These are phyloP conservation scores for Lonicera japonica DNA, from an alignment of 129 eudicot species.

Conservation along the genomic window DNA sequence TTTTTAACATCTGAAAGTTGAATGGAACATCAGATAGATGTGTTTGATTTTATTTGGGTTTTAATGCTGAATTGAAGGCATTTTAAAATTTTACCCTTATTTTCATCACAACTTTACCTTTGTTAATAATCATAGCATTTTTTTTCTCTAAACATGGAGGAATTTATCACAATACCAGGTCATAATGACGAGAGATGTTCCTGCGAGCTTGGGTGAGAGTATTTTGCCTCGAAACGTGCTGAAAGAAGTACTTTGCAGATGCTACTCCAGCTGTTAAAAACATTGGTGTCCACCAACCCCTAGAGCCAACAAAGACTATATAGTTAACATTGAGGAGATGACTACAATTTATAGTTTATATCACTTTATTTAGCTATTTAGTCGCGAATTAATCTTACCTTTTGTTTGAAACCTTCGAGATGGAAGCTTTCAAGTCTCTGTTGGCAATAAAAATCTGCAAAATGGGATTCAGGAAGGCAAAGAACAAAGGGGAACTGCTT, in stretches of 20 bases:
- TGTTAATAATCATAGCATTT: too few relatives aligned
- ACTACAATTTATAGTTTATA: not conserved
- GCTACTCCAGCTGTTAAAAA: conserved; percentile 78
- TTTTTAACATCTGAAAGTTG: too few relatives aligned
- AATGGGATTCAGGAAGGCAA: conserved; percentile 1
- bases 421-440: conserved; percentile 45
- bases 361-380: not conserved
- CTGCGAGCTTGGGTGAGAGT: conserved; percentile 93
- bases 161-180: conserved; percentile 54
- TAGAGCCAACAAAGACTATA: conserved; percentile 11
- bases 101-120: too few relatives aligned
- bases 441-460: conserved; percentile 65
- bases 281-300: conserved; percentile 98
- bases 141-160: too few relatives aligned
- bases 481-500: not conserved
- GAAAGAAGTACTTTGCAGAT: conserved; percentile 78
- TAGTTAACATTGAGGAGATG: not conserved
- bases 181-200: conserved; percentile 93
- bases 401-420: conserved; percentile 27
- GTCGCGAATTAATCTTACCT: conserved; percentile 41
- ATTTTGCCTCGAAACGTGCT: conserved; percentile 68
- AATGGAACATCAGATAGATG: too few relatives aligned
- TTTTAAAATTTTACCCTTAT: too few relatives aligned
- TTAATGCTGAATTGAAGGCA: too few relatives aligned
- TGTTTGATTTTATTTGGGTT: too few relatives aligned